Base-by-base conservation (phyloP, 1,284 basidiomycete genomes). In the Retiboletus flavoniger region DNA sequence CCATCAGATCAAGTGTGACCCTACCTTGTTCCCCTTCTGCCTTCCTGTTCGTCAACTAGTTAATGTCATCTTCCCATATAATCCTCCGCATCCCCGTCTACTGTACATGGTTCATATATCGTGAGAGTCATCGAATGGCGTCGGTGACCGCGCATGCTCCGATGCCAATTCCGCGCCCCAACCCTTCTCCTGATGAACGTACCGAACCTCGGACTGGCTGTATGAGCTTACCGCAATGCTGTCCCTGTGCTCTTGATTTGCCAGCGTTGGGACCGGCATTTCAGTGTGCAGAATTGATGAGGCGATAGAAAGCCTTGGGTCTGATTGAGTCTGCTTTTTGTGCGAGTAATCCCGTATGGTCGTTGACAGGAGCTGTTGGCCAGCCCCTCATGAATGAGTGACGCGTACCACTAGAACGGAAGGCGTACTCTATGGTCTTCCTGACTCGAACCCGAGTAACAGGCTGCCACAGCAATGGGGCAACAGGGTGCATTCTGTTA, bases 371-470 rank as follows among this genome's bases (percentile, higher is more conserved):
- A 89, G 75, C 87, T 91, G 44, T 53, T 38, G 24, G 21, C n/a
- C n/a, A n/a, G n/a, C 17, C 5, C 8, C n/a, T 65, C 26, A 17
- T 38, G 34, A 16, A 35, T 51, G 36, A 55, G 31, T 45, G 50
- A 52, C 50, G 42, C 41, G 36, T 28, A 24, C 28, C 13, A 32
- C 19, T 14, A 31, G 38, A 31, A 39, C 7, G 42, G 16, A 41
- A 49, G 34, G 73, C 84, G 56, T 60, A 91, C 89, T 58, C 77
- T 79, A 64, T 92, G 90, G 65, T 92, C 89, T 54, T 92, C 89
- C 49, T 81, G 76, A 47, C 85, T 87, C 42, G 87, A 88, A 26
- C 89, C 89, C n/a, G 88, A 90, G 69, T 89, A 91, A 58, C 84
- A 87, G 10, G 82, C 89, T 34, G 83, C 82, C n/a, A 91, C 73